These are phyloP conservation scores for Casaregolazyma suthepensis DNA, from an alignment of 1,139 yeast genomes.

Conservation along the genomic window DNA sequence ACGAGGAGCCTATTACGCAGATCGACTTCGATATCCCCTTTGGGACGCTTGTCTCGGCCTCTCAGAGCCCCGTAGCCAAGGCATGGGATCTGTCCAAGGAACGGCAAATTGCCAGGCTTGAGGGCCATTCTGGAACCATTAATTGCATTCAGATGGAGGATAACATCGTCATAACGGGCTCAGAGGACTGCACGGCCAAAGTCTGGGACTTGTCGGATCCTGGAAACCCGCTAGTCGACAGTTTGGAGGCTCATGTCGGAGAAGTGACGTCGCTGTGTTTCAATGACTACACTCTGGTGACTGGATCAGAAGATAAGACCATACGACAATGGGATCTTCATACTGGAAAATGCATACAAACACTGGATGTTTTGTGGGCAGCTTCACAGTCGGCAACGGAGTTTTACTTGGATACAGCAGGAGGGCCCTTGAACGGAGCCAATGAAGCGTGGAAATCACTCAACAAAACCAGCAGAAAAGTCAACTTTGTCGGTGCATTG, in stretches of 20 bases:
- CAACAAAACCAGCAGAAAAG: neutral
- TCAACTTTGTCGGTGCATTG: constrained; percentile 45
- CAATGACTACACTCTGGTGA: constrained; percentile 43
- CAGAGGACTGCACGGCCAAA: constrained; percentile 54
- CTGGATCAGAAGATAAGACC: constrained; percentile 55
- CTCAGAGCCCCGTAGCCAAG: constrained; percentile 71
- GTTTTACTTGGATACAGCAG: constrained; percentile 4
- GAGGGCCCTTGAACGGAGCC: neutral
- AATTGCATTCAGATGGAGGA: constrained; percentile 53
- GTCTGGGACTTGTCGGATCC: constrained; percentile 47
- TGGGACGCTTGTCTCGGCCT: constrained; percentile 70
- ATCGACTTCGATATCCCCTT: constrained; percentile 65
- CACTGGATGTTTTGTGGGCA: constrained; percentile 57
- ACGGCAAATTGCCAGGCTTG: constrained; percentile 29
- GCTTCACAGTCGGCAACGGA: constrained; percentile 30
- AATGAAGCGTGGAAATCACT: neutral
- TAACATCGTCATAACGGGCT: constrained; percentile 52
- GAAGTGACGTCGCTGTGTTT: constrained; percentile 58
- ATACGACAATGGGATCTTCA: constrained; percentile 55
- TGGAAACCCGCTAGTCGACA: constrained; percentile 36
- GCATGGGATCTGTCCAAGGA: constrained; percentile 73
- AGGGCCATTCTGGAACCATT: constrained; percentile 44
- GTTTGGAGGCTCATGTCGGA: constrained; percentile 58
- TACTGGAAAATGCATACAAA: constrained; percentile 54
- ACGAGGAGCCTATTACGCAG: constrained; percentile 45